A percentile compares a stretch with the other conserved stretches of the same genome.
These are phyloP conservation scores for Pinguiococcus pyrenoidosus DNA, from an alignment of 108 stramenopile species.

Conservation along the genomic window DNA sequence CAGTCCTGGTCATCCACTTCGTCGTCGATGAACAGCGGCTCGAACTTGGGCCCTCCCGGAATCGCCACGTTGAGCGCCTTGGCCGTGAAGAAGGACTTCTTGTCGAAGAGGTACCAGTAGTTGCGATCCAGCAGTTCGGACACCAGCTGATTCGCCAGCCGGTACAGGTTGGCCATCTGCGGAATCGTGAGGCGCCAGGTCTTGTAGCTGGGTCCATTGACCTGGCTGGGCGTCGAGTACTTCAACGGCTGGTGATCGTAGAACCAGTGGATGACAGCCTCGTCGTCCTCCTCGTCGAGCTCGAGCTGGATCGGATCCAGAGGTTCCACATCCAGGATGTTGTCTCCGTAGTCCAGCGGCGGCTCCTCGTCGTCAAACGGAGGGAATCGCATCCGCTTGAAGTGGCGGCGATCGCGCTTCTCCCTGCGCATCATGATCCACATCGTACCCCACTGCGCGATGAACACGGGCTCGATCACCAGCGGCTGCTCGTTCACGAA, in stretches of 20 bases:
- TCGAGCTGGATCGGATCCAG: slow-evolving; percentile 69
- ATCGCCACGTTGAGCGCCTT: slow-evolving; percentile 96
- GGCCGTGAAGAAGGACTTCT: slow-evolving; percentile 85
- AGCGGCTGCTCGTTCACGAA: slow-evolving; percentile 95
- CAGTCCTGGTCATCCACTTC: slow-evolving; percentile 90
- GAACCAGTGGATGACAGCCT: slow-evolving; percentile 48
- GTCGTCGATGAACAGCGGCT: slow-evolving; percentile 91
- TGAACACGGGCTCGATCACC: slow-evolving; percentile 94
- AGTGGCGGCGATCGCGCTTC: slow-evolving; percentile 94
- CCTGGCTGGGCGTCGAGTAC: slow-evolving; percentile 25
- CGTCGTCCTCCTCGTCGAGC: slow-evolving; percentile 65
- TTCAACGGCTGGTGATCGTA: slow-evolving; percentile 48
- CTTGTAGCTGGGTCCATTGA: slow-evolving; percentile 86
- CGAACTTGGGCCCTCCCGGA: slow-evolving; percentile 98
- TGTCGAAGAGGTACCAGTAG: slow-evolving; percentile 78
- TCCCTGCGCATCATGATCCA: slow-evolving; percentile 99
- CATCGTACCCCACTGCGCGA: slow-evolving; percentile 96
- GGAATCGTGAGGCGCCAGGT: slow-evolving; percentile 81
- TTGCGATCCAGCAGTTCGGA: slow-evolving; percentile 75
- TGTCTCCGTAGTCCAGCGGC: slow-evolving; percentile 96
- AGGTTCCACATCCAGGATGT: slow-evolving; percentile 93
- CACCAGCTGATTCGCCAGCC: slow-evolving; percentile 78
- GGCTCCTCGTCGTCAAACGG: slow-evolving; percentile 99
- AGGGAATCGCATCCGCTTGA: slow-evolving; percentile 98
- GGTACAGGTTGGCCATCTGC: slow-evolving; percentile 82